Evolutionary conservation across 75 land plant species (phyloP).

Genomic region (Pinus taeda): DNA sequence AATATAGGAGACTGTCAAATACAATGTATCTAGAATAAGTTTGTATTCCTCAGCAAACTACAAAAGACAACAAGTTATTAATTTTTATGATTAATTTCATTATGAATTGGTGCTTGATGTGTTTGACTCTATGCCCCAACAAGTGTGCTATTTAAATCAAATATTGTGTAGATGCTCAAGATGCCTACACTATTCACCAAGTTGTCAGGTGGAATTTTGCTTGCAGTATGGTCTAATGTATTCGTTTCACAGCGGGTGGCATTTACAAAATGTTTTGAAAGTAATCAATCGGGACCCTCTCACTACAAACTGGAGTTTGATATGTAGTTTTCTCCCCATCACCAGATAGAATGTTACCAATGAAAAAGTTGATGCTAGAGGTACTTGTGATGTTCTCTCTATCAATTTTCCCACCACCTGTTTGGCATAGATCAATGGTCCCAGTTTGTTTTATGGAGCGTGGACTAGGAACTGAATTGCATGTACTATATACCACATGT

Average conservation of each 20-base stretch:
- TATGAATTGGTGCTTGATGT: too few species aligned
- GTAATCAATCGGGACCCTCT: background rate
- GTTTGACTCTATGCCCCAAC: background rate
- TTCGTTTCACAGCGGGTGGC: background rate
- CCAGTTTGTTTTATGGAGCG: slow-evolving; percentile 32
- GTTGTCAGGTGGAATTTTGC: background rate
- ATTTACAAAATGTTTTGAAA: background rate
- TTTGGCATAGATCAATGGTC: slow-evolving; percentile 17
- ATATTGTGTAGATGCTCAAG: background rate
- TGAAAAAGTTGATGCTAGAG: background rate
- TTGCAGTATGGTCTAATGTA: background rate
- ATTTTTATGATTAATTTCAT: background rate
- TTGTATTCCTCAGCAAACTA: slow-evolving; percentile 90
- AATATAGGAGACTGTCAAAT: slow-evolving; percentile 71
- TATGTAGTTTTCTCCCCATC: background rate
- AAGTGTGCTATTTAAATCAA: background rate
- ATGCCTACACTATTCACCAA: too few species aligned
- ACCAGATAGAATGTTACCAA: background rate
- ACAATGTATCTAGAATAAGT: slow-evolving; percentile 84
- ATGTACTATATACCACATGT: too few species aligned
- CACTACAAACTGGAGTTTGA: background rate
- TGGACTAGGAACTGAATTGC: slow-evolving; percentile 29
- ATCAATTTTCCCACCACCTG: slow-evolving; percentile 25
- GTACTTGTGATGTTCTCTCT: slow-evolving; percentile 25
- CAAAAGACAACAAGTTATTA: background rate